phyloP scores from a whole-genome alignment of 805 yeast genomes.

The Candida stauntonica region DNA sequence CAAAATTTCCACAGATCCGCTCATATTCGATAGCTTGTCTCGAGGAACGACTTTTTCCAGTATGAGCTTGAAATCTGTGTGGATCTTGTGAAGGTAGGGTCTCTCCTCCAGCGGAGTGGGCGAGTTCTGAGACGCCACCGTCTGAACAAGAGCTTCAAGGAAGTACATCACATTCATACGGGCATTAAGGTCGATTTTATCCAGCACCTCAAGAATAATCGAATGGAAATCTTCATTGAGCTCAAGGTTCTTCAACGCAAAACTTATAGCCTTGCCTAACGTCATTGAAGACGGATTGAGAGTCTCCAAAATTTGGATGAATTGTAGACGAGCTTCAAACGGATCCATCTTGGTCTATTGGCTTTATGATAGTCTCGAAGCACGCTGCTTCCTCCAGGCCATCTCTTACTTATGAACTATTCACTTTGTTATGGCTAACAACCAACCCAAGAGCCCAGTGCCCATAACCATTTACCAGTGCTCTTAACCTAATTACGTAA shows the following conservation, averaged over 20 bases:
- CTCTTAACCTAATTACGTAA: conserved; percentile 3
- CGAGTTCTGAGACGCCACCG: conserved; percentile 23
- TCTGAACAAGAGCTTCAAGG: conserved; percentile 53
- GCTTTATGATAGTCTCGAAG: too few relatives aligned
- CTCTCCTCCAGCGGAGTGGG: conserved; percentile 3
- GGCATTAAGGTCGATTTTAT: conserved; percentile 49
- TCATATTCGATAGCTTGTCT: conserved; percentile 21
- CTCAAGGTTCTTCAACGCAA: conserved; percentile 53
- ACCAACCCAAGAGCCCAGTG: too few relatives aligned
- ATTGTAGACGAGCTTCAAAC: conserved; percentile 77
- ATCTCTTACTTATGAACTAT: too few relatives aligned
- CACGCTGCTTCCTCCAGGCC: too few relatives aligned
- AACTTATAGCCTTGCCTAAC: conserved; percentile 29
- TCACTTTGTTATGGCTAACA: too few relatives aligned
- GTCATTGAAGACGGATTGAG: conserved; percentile 60
- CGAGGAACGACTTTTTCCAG: conserved; percentile 34
- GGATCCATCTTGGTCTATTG: conserved; percentile 61
- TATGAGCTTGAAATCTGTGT: conserved; percentile 32
- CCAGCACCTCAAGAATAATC: conserved; percentile 57
- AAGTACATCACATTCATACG: conserved; percentile 67
- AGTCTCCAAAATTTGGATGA: conserved; percentile 58
- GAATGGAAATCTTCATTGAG: conserved; percentile 66
- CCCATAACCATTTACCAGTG: too few relatives aligned
- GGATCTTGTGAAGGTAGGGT: conserved; percentile 27
- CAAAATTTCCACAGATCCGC: conserved; percentile 19